These are phyloP conservation scores for Neofusicoccum cordaticola DNA, from an alignment of 2,329 filamentous ascomycete genomes.

Conservation along the genomic window DNA sequence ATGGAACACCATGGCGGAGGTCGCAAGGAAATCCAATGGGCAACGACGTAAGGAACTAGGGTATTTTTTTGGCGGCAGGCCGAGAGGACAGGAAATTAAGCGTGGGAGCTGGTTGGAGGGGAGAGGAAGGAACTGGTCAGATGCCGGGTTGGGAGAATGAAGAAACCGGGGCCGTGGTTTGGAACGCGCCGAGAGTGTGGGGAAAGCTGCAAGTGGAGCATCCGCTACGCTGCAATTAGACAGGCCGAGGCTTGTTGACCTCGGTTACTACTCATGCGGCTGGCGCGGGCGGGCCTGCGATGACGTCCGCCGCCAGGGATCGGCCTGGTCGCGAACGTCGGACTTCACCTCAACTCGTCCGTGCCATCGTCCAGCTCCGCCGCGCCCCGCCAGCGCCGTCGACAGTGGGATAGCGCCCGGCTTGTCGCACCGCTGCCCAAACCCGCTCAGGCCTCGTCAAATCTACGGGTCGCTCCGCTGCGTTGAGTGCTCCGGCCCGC, in stretches of 20 bases:
- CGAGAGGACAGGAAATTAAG: not conserved
- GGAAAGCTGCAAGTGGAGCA: not conserved
- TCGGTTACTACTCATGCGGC: not conserved
- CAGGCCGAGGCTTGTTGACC: not conserved
- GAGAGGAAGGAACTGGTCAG: not conserved
- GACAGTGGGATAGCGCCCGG: not conserved
- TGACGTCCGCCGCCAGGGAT: too few relatives aligned
- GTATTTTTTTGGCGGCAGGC: not conserved
- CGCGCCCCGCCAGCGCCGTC: not conserved
- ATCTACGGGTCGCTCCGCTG: not conserved
- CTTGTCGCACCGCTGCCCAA: not conserved
- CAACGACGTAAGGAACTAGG: not conserved
- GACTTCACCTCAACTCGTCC: not conserved
- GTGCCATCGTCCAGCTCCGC: not conserved
- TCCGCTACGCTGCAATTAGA: not conserved
- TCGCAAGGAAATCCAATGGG: not conserved
- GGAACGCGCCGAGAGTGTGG: not conserved
- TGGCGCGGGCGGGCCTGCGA: too few relatives aligned
- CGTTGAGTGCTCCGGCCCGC: too few relatives aligned
- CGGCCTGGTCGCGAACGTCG: not conserved
- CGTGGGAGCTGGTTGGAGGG: not conserved
- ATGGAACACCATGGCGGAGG: conserved; percentile 51
- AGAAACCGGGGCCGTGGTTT: not conserved
- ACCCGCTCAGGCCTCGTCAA: not conserved
- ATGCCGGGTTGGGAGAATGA: not conserved